Evolutionary conservation across 78 protist genomes (phyloP), one percentile per base, ranked within the genome.

Genomic region (Corallochytrium limacisporum): DNA sequence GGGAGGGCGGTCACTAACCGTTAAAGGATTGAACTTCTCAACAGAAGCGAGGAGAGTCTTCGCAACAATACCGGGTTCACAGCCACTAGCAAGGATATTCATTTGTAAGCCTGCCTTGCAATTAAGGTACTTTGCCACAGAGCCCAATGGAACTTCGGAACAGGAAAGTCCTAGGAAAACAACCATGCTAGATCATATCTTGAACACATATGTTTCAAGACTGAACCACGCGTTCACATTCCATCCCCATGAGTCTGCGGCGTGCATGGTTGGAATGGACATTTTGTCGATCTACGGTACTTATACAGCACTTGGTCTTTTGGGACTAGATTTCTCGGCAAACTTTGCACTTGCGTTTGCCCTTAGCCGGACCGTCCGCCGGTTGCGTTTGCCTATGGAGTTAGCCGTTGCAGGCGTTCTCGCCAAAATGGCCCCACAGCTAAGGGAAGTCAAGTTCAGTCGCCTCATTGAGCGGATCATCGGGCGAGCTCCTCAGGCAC

Each of bases 291-390:
- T 53, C 15, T 53, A 53, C 26, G 15, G 39, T 53, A 24, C 59
- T 24, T 53, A 53, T 53, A 53, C 31, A 12, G 20, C 26, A 15
- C 28, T 53, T 15, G 22, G 22, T 28, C 31, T 20, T 16, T 57
- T n/a, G 13, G 42, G 63, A 13, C 44, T 57, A 37, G 38, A 28
- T 16, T 33, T 57, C 8, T 28, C 63, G n/a, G 33, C 38, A 16
- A 39, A 57, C 16, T 57, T 57, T 57, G 63, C 63, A 37, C 16
- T 57, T 15, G 63, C 63, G 26, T 57, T 57, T 28, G 63, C 32
- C 13, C 63, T 57, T n/a, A 57, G 63, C 15, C 63, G 63, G 20
- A 33, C 63, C 10, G 13, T 57, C 20, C 63, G 63, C 13, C 63
- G 63, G n/a, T 0, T 57, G 22, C 16, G 63, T 12, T 13, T 57